Evolutionary conservation across 2,329 filamentous ascomycete genomes (phyloP), one percentile per base, ranked within the genome.

Genomic region (Basipetospora chlamydospora): DNA sequence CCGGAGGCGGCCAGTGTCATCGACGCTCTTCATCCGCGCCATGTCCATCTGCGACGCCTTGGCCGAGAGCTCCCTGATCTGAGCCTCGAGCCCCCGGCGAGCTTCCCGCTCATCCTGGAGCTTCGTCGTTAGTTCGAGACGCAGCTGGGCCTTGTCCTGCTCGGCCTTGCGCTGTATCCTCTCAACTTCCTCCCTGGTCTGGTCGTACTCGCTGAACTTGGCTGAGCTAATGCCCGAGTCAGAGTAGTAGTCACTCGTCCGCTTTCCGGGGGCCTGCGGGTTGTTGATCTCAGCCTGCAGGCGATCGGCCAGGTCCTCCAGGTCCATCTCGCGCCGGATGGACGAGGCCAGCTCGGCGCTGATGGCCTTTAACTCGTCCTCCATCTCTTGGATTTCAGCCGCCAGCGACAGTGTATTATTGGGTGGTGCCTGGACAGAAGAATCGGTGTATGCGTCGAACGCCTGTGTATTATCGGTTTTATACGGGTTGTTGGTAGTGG

Each of bases 191-290:
- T 78, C 73, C 34, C 66, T 68, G 22, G 63, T 66, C 29, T 71
- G 64, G 41, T 78, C 74, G 41, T 63, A 63, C 32, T 83, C 79
- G 42, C 80, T 77, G 49, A 78, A 80, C 49, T 85, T 81, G 37
- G 83, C 70, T 1, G 85, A 88, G 55, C 85, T 88, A 40, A 84
- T 80, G 22, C 90, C 90, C 5, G 87, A 94, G 55, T 98, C 90
- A 3, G 90, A 98, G 55, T 90, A 98, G 60, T 98, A 96, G 59
- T 98, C 90, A 59, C 90, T 96, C 8, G 84, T 92, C 42, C 88
- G 73, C 53, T 81, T 80, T 43, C 72, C 77, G 20, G 68, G 48
- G 46, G 63, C 52, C 55, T 66, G 59, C 49, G 67, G 51, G 57
- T 75, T 67, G 55, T 66, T 69, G 43, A 68, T 67, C 50, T 95